Evolutionary conservation across 306 rosid genomes (phyloP), one percentile per base, ranked within the genome.

Genomic region (Malus orientalis): DNA sequence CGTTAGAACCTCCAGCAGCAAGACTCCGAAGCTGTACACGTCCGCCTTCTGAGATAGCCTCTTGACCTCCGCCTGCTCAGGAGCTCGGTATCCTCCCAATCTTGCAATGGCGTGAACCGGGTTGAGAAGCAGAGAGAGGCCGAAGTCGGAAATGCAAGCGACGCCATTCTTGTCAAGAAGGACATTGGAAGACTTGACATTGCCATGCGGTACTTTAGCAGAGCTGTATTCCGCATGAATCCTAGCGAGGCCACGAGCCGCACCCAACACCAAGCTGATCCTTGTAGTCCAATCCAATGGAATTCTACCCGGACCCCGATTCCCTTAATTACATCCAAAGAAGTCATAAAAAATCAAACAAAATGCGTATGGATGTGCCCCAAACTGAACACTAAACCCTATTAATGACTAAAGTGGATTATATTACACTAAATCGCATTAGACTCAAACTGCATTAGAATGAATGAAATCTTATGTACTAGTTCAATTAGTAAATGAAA

Each of bases 281-380:
- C 99, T 88, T 11, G 99, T 96, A 9, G 99, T 92, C 99, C 99
- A 96, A 84, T 96, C 99, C 87, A 96, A 77, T 18, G 99, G 99
- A 76, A 96, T 96, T 71, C 98, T 87, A 8, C 99, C 99, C 3
- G 97, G 96, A 62, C 99, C 99, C 12, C 99, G 90, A 76, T 96
- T 92, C 73, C 96, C 98, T 95, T 20, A 45, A 73, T 60, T 49
- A 49, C 55, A 49, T 49, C 20, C 55, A 49, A 49, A 49, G 2
- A 49, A 8, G 32, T 71, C 7, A 30, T 45, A 36, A n/a, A 60
- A 8, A 22, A 58, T 51, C 19, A 32, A 5, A n/a, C 19, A 7
- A 20, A 55, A 38, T 38, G 42, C 42, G 25, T 25, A 25, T 9
- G 7, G 42, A 38, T 38, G 42, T 38, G 42, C 42, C 40, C 40